Evolutionary conservation across 2,329 filamentous ascomycete species (phyloP), one percentile per base, ranked within the genome.

Genomic region (Colletotrichum trifolii): DNA sequence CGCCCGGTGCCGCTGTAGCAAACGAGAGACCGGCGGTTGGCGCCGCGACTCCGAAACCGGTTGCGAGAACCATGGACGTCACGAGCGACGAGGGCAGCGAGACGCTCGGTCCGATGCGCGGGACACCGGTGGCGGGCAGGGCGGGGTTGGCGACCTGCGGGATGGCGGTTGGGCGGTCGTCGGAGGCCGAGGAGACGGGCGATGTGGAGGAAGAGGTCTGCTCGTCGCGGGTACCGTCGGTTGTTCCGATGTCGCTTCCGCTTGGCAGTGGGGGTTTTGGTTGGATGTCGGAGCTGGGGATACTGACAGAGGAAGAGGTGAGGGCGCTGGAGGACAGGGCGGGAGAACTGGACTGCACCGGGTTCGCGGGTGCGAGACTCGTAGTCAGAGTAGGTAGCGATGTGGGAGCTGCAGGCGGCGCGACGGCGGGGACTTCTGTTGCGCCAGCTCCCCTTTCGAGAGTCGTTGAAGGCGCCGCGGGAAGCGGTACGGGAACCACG

Each of bases 41-140:
- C 15, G 46, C 62, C 13, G 47, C 62, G 35, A 43, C 46, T n/a
- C 53, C 53, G 35, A 40, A 50, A 6, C 48, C 58, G 8, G 57
- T 65, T 5, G 58, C 62, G 5, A 65, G 62, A 4, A 65, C 47
- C 52, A 65, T 62, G 9, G 62, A 65, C 12, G 62, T 65, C 62
- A 50, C 42, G 35, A 65, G 1, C 13, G 62, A 62, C 8, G 62
- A 56, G 3, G 62, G 62, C n/a, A 65, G 33, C 6, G 62, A 47
- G 10, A 65, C 48, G 33, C n/a, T 34, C 12, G 62, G 58, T 13
- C 50, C 46, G 7, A 48, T 12, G 2, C 49, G 62, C 4, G 25
- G 25, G 4, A 35, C 25, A 0, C 62, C 53, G 3, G 52, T 45
- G n/a, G 46, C 62, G 8, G 52, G 25, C 6, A 13, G 46, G 11